Evolutionary conservation across 805 yeast species (phyloP), one percentile per base, ranked within the genome.

Genomic region (Tanozyma kutaoensis): DNA sequence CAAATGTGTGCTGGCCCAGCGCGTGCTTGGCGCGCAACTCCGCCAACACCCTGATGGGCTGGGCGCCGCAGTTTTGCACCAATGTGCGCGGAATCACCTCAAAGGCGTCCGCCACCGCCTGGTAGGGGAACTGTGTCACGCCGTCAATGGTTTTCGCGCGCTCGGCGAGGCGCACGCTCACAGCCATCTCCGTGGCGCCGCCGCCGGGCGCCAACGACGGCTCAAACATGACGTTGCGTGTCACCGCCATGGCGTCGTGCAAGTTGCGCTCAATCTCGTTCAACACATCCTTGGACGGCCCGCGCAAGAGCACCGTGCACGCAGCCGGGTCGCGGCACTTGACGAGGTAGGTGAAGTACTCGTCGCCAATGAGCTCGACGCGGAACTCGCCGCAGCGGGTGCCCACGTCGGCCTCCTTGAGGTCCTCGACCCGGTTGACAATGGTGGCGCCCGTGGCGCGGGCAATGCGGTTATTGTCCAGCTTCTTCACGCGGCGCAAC

Each of bases 161-260:
- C 50, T 86, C 95, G 12, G 94, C 69, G 33, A 91, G 66, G 38
- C 66, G 72, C 17, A 91, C 96, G 33, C 88, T 68, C 22, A 91
- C 85, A 3, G 97, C 97, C 97, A 91, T 91, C 60, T 91, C 98
- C 16, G 96, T 88, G 28, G 99, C 98, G 43, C 99, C 98, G 34
- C 98, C 99, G 44, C 99, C 99, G 26, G 99, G 99, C 2, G 95
- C 69, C 47, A 91, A 68, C 23, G 86, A 72, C 28, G 99, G 98
- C 52, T 88, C 94, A 41, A 88, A 75, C 66, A 84, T 69, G 20
- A 91, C 95, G 48, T 91, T 91, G 53, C 95, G 73, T 12, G 97
- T 76, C 24, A 91, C 98, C 3, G 95, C 88, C 93, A 91, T 80
- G 24, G 99, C 98, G 55, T 91, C 99, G 50, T 91, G 96, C 48